phyloP scores from a whole-genome alignment of 2,329 filamentous ascomycete species.

The Verticillium nonalfalfae region DNA sequence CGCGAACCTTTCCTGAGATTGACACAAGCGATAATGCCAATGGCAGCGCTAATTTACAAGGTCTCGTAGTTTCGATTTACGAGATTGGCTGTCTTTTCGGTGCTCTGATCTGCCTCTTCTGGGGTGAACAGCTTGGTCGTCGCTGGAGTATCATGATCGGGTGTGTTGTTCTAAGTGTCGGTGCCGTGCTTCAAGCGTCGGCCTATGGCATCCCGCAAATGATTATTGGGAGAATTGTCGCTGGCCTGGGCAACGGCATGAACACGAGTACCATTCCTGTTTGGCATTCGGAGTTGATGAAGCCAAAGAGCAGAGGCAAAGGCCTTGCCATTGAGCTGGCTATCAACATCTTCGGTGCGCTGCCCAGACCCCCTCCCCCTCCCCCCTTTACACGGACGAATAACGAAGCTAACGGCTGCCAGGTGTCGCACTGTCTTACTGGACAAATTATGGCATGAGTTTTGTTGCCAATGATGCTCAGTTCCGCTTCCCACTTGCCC shows the following conservation, averaged over 20 bases:
- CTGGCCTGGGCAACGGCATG: slow-evolving; percentile 30
- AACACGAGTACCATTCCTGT: slow-evolving; percentile 40
- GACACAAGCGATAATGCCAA: slow-evolving; percentile 21
- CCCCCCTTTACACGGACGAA: too few relatives aligned
- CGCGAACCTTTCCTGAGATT: slow-evolving; percentile 23
- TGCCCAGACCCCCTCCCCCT: neutral
- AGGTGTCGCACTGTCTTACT: slow-evolving; percentile 24
- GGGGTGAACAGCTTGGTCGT: slow-evolving; percentile 38
- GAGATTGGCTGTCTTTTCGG: slow-evolving; percentile 42
- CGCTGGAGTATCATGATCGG: slow-evolving; percentile 31
- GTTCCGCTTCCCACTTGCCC: slow-evolving; percentile 37
- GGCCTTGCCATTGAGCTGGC: slow-evolving; percentile 21
- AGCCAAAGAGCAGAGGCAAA: slow-evolving; percentile 30
- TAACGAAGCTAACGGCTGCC: neutral
- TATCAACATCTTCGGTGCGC: slow-evolving; percentile 26
- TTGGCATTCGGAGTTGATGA: slow-evolving; percentile 36
- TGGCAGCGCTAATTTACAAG: slow-evolving; percentile 35
- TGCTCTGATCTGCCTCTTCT: slow-evolving; percentile 29
- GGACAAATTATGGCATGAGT: slow-evolving; percentile 31
- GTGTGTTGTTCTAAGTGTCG: slow-evolving; percentile 31
- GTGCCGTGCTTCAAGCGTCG: slow-evolving; percentile 33
- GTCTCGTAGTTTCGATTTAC: slow-evolving; percentile 38
- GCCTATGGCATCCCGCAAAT: slow-evolving; percentile 19
- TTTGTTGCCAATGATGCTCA: slow-evolving; percentile 25
- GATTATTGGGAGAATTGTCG: slow-evolving; percentile 35